Evolutionary conservation across 176 grass and related monocot species (phyloP), one percentile per base, ranked within the genome.

Genomic region (Carex parvula): DNA sequence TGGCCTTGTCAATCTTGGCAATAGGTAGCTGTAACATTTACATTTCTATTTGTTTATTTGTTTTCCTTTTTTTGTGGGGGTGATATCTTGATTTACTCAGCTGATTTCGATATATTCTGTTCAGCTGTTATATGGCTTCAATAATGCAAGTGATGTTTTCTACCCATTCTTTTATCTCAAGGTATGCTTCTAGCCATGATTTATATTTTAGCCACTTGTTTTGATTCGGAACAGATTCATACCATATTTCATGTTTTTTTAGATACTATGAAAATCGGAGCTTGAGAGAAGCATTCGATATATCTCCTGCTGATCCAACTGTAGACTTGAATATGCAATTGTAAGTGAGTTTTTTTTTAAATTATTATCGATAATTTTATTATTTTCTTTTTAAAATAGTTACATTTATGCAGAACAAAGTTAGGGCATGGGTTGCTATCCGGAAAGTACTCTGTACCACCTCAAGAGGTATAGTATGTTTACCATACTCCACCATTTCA

Each of bases 91-190:
- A 33, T 64, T 26, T 67, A 61, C 11, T 30, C 16, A 88, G 4
- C 85, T 71, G 70, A 69, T 58, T 79, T 3, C 0, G 62, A 3
- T 35, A 30, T 32, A 33, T 84, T 53, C 76, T 88, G 77, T 76
- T 55, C 88, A 95, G 93, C 83, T 99, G 96, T 70, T 99, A 99
- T 85, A 99, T 99, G 91, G 93, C 96, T 84, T 99, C 96, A 74
- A 59, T 91, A 80, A 95, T 99, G 88, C 96, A 99, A 94, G 96
- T 95, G 55, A 90, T 95, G 88, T 95, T 94, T 87, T 90, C 91
- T 78, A 95, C 83, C 75, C 70, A 79, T 89, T 86, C 93, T 79
- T 95, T 99, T 79, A 85, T 93, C 59, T 90, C 80, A 84, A 87
- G 96, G 96, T 95, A 70, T 76, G 17, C 76, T 87, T 87, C 64